Percentiles rank a stretch among this genome's conserved stretches.
phyloP scores from a whole-genome alignment of 2,329 filamentous ascomycete species.

The Claviceps pazoutovae region DNA sequence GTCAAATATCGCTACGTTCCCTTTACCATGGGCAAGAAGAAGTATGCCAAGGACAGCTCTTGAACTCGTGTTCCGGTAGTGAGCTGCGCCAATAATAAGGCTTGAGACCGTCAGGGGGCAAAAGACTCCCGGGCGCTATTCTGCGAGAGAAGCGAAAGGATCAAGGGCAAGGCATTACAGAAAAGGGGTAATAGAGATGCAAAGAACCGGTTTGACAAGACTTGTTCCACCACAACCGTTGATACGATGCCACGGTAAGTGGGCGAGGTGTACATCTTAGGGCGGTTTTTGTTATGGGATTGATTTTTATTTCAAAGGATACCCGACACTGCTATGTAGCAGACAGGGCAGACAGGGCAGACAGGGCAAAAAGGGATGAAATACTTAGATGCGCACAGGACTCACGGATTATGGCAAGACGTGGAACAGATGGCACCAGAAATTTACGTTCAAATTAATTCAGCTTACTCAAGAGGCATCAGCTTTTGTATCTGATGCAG shows the following conservation, averaged over 20 bases:
- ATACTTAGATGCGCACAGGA: neutral
- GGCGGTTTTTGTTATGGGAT: neutral
- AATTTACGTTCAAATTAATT: neutral
- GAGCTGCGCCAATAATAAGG: neutral
- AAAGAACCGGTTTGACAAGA: neutral
- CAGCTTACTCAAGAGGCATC: no score
- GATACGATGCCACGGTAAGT: neutral
- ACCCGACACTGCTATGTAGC: neutral
- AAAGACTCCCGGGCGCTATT: neutral
- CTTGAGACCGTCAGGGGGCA: neutral
- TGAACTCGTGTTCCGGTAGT: slow-evolving; percentile 9
- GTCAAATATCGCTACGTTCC: slow-evolving; percentile 99
- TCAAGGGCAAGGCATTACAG: neutral
- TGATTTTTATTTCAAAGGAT: slow-evolving; percentile 1
- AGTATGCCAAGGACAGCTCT: slow-evolving; percentile 53
- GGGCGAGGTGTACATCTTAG: neutral
- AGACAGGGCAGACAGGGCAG: neutral
- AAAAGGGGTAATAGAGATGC: neutral
- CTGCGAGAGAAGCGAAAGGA: neutral
- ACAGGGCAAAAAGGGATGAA: neutral
- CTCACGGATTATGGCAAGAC: neutral
- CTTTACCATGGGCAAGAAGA: slow-evolving; percentile 81
- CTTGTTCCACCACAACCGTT: neutral
- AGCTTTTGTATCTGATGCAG: no score
- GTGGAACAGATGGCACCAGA: neutral